Evolutionary conservation across 2,329 filamentous ascomycete species (phyloP).

Genomic region (Mollisiaceae sp.): DNA sequence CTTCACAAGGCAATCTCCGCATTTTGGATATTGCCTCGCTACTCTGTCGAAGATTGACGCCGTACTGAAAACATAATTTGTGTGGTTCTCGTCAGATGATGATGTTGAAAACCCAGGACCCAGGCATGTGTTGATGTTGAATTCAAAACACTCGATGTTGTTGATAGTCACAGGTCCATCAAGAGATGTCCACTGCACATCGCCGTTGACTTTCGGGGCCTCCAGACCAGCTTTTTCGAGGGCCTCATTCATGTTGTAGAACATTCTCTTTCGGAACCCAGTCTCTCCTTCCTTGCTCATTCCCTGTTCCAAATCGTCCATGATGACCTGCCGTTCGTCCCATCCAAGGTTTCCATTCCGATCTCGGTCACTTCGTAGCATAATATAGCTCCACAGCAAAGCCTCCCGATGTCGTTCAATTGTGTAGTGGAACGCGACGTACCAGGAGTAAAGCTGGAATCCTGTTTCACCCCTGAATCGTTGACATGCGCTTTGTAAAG

Average conservation of each 20-base stretch:
- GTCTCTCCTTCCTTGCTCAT: constrained; percentile 43
- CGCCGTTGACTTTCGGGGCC: constrained; percentile 47
- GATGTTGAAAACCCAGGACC: constrained; percentile 48
- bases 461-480: constrained; percentile 49
- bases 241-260: constrained; percentile 45
- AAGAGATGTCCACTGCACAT: constrained; percentile 49
- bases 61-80: constrained; percentile 47
- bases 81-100: constrained; percentile 43
- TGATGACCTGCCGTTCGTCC: constrained; percentile 46
- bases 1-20: constrained; percentile 50
- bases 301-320: constrained; percentile 46
- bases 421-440: constrained; percentile 49
- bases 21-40: constrained; percentile 46
- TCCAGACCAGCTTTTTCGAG: constrained; percentile 47
- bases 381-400: constrained; percentile 50
- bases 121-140: constrained; percentile 49
- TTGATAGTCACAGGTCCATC: constrained; percentile 49
- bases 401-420: constrained; percentile 51
- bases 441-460: constrained; percentile 52
- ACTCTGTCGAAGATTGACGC: constrained; percentile 48
- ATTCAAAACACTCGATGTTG: constrained; percentile 48
- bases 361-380: constrained; percentile 46
- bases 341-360: constrained; percentile 48
- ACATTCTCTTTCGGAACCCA: constrained; percentile 45
- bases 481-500: constrained; percentile 47